Evolutionary conservation across 208 protist species (phyloP), one percentile per base, ranked within the genome.

Genomic region (Balamuthia mandrillaris): DNA sequence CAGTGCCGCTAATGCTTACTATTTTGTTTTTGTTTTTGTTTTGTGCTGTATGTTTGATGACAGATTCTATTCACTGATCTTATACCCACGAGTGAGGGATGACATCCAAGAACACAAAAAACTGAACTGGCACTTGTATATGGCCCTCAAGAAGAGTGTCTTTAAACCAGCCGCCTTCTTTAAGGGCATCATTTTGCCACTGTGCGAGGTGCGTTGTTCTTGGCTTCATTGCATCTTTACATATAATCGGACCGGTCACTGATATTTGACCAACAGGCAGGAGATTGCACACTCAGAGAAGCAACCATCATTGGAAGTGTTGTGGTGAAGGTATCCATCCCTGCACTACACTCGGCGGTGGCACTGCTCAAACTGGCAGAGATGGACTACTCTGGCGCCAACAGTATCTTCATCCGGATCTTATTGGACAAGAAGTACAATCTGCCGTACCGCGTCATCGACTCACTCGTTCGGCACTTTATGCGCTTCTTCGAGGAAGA

Each of bases 151-250:
- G 70, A 99, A 99, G 92, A 93, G 97, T 9, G 90, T 99, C 18
- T 99, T 97, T 90, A 99, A 99, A 93, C 98, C 98, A 6, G 93
- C 96, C 6, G 98, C 98, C 24, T 99, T 99, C 88, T 99, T 98
- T 92, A 99, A 99, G 83, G 98, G 98, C 9, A 96, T 99, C 65
- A 85, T 99, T 35, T 91, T 99, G 16, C 98, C 98, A 4, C 91
- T 99, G 3, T 96, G 94, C 24, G 94, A 97, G 63, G 93, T 96
- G 68, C 7, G 3, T 87, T 35, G 35, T 10, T 24, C 70, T 63
- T 79, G 4, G 47, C 6, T 78, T 24, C 21, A 31, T 1, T 49
- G 42, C 35, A 7, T 63, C 44, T n/a, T n/a, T n/a, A n/a, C n/a
- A n/a, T n/a, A n/a, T n/a, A n/a, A n/a, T n/a, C n/a, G n/a, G n/a